Evolutionary conservation across 2,329 filamentous ascomycete species (phyloP).

Genomic region (Fonsecaea pedrosoi): DNA sequence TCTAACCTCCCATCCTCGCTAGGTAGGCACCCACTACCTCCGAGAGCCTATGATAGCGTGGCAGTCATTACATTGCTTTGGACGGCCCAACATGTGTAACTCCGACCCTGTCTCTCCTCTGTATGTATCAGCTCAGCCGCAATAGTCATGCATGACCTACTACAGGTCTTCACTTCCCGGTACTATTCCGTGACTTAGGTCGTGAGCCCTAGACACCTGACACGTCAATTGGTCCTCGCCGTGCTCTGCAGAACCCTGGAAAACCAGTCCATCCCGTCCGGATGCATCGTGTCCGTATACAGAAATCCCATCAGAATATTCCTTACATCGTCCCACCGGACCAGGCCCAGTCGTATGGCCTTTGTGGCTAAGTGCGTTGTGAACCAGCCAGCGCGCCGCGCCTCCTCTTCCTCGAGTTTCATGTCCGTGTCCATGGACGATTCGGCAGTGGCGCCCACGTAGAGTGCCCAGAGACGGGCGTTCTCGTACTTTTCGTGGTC

Average conservation of each 20-base stretch:
- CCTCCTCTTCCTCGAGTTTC: neutral
- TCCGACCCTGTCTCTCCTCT: too few relatives aligned
- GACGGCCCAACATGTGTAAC: too few relatives aligned
- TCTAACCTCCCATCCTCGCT: too few relatives aligned
- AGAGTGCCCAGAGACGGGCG: slow-evolving; percentile 9
- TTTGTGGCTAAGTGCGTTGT: neutral
- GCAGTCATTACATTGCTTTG: too few relatives aligned
- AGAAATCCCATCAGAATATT: neutral
- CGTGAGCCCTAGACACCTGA: too few relatives aligned
- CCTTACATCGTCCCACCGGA: slow-evolving; percentile 4
- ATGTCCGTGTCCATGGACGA: neutral
- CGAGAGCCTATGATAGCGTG: too few relatives aligned
- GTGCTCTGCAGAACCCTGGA: neutral
- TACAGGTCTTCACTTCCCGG: too few relatives aligned
- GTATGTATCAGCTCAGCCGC: too few relatives aligned
- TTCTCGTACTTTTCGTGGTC: slow-evolving; percentile 3
- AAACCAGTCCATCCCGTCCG: slow-evolving; percentile 8
- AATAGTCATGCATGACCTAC: too few relatives aligned
- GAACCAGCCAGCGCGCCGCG: neutral
- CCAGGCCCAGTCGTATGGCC: neutral
- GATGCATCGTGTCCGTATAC: slow-evolving; percentile 5
- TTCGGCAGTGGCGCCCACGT: slow-evolving; percentile 9
- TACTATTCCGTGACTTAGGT: too few relatives aligned
- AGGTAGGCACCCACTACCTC: too few relatives aligned
- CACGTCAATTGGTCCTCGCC: neutral